phyloP scores from a whole-genome alignment of 2,329 filamentous ascomycete species.

The Calonectria leucothoes region DNA sequence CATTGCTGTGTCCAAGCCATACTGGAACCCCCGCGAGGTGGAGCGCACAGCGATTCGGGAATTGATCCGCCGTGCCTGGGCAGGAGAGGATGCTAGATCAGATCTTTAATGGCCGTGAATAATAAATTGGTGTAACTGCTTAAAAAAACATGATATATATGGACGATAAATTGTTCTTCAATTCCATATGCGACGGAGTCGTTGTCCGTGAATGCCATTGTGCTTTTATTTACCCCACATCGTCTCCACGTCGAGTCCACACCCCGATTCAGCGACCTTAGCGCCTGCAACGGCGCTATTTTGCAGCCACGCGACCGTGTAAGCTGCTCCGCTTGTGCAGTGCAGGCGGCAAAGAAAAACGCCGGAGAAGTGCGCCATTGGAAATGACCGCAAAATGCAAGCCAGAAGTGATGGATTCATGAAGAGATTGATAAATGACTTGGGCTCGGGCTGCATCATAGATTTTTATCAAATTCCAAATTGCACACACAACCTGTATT shows the following conservation, averaged over 20 bases:
- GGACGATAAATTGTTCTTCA: background rate
- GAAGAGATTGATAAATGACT: background rate
- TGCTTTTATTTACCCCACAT: background rate
- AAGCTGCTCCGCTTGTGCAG: background rate
- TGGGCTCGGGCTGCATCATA: background rate
- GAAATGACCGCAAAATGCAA: background rate
- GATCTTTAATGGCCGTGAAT: conserved; percentile 7
- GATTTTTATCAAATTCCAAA: background rate
- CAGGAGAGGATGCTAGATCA: conserved; percentile 63
- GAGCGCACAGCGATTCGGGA: conserved; percentile 64
- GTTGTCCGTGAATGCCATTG: too few species aligned
- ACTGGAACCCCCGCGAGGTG: conserved; percentile 68
- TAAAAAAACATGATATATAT: background rate
- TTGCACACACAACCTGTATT: background rate
- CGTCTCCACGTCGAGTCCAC: background rate
- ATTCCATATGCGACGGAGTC: background rate
- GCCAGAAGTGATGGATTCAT: background rate
- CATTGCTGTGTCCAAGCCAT: conserved; percentile 68
- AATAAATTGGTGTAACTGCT: background rate
- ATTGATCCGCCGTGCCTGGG: conserved; percentile 69
- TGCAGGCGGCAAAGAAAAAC: conserved; percentile 13
- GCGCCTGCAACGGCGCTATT: background rate
- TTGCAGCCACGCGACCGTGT: background rate
- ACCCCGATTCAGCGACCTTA: background rate
- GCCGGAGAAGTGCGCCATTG: background rate